Evolutionary conservation across 2,329 filamentous ascomycete species (phyloP), one percentile per base, ranked within the genome.

Genomic region (Colletotrichum falcatum): DNA sequence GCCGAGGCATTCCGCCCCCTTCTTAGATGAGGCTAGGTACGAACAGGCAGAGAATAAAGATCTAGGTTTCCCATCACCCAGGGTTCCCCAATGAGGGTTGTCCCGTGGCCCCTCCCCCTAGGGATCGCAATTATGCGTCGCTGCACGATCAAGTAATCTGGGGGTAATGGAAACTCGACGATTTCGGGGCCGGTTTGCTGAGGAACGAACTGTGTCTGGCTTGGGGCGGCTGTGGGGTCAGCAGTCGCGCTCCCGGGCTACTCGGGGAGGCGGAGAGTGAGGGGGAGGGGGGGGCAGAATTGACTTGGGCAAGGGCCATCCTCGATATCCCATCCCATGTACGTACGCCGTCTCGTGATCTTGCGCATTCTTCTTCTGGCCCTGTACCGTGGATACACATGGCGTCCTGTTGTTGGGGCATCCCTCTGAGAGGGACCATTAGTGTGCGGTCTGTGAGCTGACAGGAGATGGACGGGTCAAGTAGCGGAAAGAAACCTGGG

Each of bases 111-210:
- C 28, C 53, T n/a, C 23, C 11, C 30, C 51, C 20, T 37, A 14
- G 61, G 26, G 37, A 28, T 55, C 61, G 61, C 37, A 55, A 55
- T 46, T 46, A 37, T 39, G 48, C 56, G 55, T 26, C 33, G 59
- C 67, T 68, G 72, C 71, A 73, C 68, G 63, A 73, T 73, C 68
- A 73, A 73, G 72, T 73, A 74, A 74, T 72, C 58, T 72, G 72
- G 71, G 72, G 72, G 72, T 74, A 74, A 74, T 74, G 62, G 65
- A 74, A 74, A 74, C 71, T 66, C 30, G 53, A 53, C 16, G 18
- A 23, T 62, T 53, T 42, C 49, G 60, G 65, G 49, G 7, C 44
- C 64, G 46, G 59, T 49, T n/a, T 37, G 64, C 65, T 62, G 65
- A n/a, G 26, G 26, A 51, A 51, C 48, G 48, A 26, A 28, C 26